phyloP scores from a whole-genome alignment of 2,329 filamentous ascomycete species.

The Lachnellula willkommii region DNA sequence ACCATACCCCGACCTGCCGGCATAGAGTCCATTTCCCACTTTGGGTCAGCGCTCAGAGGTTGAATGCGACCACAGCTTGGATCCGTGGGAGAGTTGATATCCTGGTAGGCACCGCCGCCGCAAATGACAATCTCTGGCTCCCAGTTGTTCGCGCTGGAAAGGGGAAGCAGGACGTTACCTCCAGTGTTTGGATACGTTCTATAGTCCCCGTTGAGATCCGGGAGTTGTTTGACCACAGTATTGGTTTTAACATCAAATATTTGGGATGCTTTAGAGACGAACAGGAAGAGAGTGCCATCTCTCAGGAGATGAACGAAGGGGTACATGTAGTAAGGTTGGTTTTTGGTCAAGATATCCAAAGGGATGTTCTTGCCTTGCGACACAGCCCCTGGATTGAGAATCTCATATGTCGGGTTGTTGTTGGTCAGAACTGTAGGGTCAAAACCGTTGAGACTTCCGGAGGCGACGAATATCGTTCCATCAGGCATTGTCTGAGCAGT shows the following conservation, averaged over 20 bases:
- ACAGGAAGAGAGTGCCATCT: constrained; percentile 52
- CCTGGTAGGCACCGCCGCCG: constrained; percentile 55
- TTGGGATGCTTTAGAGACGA: constrained; percentile 50
- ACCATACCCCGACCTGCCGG: constrained; percentile 55
- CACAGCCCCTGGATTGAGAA: constrained; percentile 45
- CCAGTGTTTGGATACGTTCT: constrained; percentile 58
- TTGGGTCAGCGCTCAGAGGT: constrained; percentile 43
- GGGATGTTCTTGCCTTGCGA: constrained; percentile 42
- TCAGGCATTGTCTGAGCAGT: constrained; percentile 54
- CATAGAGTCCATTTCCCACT: constrained; percentile 55
- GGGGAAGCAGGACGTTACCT: constrained; percentile 50
- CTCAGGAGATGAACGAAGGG: constrained; percentile 55
- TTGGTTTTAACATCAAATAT: constrained; percentile 47
- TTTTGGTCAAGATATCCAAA: constrained; percentile 50
- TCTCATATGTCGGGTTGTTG: constrained; percentile 60
- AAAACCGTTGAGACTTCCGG: constrained; percentile 54
- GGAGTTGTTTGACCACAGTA: constrained; percentile 40
- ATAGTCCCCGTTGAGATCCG: constrained; percentile 50
- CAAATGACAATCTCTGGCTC: constrained; percentile 51
- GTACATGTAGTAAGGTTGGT: constrained; percentile 61
- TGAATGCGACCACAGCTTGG: constrained; percentile 52
- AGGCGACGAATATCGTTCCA: constrained; percentile 53
- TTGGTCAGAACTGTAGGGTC: constrained; percentile 49
- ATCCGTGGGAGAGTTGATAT: constrained; percentile 53
- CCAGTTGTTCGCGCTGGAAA: constrained; percentile 47